Evolutionary conservation across 2,329 filamentous ascomycete genomes (phyloP).

Genomic region (Lanzia echinophila): DNA sequence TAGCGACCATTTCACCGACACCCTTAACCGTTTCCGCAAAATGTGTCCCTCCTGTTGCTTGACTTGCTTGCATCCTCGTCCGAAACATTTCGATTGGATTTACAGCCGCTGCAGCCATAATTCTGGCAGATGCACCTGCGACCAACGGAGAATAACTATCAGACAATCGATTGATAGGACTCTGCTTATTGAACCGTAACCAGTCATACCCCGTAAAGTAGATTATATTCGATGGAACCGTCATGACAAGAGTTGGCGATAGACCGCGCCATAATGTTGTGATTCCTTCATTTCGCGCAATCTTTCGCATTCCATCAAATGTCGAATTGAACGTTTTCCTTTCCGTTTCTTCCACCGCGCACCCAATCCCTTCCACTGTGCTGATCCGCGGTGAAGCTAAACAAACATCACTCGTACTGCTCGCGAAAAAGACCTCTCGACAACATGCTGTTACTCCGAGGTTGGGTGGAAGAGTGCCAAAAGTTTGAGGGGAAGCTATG

Average conservation of each 20-base stretch:
- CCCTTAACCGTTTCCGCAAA: constrained; percentile 73
- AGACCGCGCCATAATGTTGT: constrained; percentile 86
- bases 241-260: constrained; percentile 91
- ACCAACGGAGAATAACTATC: constrained; percentile 73
- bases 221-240: constrained; percentile 91
- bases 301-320: constrained; percentile 86
- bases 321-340: constrained; percentile 82
- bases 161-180: constrained; percentile 61
- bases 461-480: constrained; percentile 68
- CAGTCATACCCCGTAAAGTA: constrained; percentile 99
- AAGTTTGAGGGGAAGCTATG: constrained; percentile 43
- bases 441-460: constrained; percentile 93
- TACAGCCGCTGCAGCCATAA: constrained; percentile 75
- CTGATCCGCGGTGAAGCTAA: constrained; percentile 31
- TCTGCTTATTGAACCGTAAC: constrained; percentile 67
- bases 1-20: constrained; percentile 70
- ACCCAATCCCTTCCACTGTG: constrained; percentile 41
- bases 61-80: constrained; percentile 81
- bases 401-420: constrained; percentile 59
- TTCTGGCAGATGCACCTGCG: constrained; percentile 70
- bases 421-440: constrained; percentile 93
- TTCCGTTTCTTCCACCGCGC: constrained; percentile 82
- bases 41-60: constrained; percentile 52
- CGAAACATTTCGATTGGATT: constrained; percentile 91
- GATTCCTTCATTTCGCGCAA: constrained; percentile 85